These are phyloP conservation scores for Penicillium sp. DNA, from an alignment of 2,329 filamentous ascomycete species.

Conservation along the genomic window DNA sequence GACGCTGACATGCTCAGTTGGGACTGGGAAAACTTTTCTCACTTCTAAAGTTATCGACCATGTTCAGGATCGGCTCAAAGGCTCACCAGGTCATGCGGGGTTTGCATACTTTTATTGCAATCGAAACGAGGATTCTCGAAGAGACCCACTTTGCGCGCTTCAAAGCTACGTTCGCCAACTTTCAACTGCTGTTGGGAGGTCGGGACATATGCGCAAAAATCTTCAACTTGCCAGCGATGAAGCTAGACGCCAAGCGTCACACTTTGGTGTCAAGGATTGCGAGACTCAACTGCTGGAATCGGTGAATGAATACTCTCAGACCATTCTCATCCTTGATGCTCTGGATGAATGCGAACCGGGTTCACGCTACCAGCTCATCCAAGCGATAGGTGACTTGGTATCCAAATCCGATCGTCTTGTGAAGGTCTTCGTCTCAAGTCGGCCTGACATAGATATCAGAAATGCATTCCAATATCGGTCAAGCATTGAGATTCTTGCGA, in stretches of 20 bases:
- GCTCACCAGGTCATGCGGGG: background rate
- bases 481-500: constrained; percentile 46
- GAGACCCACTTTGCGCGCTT: constrained; percentile 31
- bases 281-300: constrained; percentile 19
- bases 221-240: background rate
- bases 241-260: background rate
- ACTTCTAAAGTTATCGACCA: constrained; percentile 27
- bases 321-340: constrained; percentile 38
- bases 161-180: constrained; percentile 33
- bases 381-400: constrained; percentile 25
- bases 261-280: background rate
- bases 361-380: constrained; percentile 26
- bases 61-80: constrained; percentile 2
- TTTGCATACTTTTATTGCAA: constrained; percentile 15
- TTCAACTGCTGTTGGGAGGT: constrained; percentile 18
- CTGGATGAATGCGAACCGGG: constrained; percentile 36
- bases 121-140: constrained; percentile 10
- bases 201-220: constrained; percentile 12
- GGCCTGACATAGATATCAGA: constrained; percentile 30
- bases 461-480: constrained; percentile 44
- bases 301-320: constrained; percentile 28
- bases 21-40: constrained; percentile 30
- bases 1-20: constrained; percentile 11
- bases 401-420: constrained; percentile 22
- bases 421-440: constrained; percentile 38